Percentiles rank a stretch among this genome's conserved stretches.
phyloP scores from a whole-genome alignment of 208 protist genomes.

The Acanthamoeba healyi region DNA sequence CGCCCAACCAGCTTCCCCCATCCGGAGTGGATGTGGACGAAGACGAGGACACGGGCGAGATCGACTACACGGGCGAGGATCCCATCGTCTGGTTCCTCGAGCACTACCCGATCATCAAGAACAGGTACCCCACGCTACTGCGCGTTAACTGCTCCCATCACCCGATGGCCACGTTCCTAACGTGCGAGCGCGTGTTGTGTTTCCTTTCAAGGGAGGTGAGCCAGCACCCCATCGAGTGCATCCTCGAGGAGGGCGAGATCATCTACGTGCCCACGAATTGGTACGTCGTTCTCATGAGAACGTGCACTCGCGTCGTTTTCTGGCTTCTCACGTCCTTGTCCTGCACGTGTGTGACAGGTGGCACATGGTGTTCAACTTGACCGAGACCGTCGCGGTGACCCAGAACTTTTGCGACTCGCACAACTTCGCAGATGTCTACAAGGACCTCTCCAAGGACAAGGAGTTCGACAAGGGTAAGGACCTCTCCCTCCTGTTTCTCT shows the following conservation, averaged over 20 bases:
- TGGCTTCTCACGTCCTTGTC: background rate
- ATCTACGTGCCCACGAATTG: slow-evolving; percentile 71
- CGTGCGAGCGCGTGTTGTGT: background rate
- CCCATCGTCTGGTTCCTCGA: slow-evolving; percentile 70
- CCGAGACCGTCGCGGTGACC: slow-evolving; percentile 68
- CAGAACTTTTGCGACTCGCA: slow-evolving; percentile 58
- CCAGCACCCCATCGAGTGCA: slow-evolving; percentile 74
- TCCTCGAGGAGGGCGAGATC: slow-evolving; percentile 58
- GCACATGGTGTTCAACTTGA: slow-evolving; percentile 74
- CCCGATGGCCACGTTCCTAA: background rate
- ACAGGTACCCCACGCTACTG: background rate
- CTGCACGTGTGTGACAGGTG: background rate
- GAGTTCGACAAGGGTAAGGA: slow-evolving; percentile 16
- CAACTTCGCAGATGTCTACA: slow-evolving; percentile 56
- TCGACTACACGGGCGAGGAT: slow-evolving; percentile 66
- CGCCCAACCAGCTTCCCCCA: slow-evolving; percentile 22
- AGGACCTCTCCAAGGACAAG: slow-evolving; percentile 36
- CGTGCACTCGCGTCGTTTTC: no score
- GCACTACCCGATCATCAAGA: slow-evolving; percentile 71
- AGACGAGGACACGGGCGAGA: background rate
- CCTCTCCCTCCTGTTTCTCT: background rate
- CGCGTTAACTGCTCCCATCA: no score
- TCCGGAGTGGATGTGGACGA: slow-evolving; percentile 51
- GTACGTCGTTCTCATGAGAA: background rate
- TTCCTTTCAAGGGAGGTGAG: background rate